phyloP scores from a whole-genome alignment of 495 filamentous ascomycete species.

The Penicillium egyptiacum region DNA sequence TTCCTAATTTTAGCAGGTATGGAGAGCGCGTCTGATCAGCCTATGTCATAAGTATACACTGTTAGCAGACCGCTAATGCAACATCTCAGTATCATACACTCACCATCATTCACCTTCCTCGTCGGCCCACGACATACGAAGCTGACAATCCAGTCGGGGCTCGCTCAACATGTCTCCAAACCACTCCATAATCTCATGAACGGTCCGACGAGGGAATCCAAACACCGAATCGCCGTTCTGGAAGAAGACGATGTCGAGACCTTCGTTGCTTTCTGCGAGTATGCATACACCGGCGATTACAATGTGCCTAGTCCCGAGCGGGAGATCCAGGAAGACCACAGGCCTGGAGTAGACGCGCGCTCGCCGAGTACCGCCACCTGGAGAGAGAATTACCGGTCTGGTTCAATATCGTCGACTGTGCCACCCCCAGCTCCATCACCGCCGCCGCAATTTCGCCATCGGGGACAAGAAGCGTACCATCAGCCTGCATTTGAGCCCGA shows the following conservation, averaged over 20 bases:
- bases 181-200: conserved; percentile 50
- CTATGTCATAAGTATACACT: neutral
- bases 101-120: conserved; percentile 50
- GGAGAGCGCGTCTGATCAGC: conserved; percentile 8
- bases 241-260: conserved; percentile 50
- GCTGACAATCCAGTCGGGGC: conserved; percentile 47
- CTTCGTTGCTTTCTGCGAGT: conserved; percentile 50
- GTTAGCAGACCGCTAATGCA: neutral
- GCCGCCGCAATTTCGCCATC: conserved; percentile 22
- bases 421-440: conserved; percentile 27
- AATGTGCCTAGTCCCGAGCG: conserved; percentile 28
- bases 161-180: conserved; percentile 48
- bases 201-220: conserved; percentile 46
- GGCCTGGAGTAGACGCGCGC: conserved; percentile 15
- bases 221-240: conserved; percentile 41
- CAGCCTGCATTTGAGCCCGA: neutral
- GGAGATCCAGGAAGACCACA: conserved; percentile 12
- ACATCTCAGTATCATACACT: conserved; percentile 42
- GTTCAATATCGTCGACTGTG: conserved; percentile 26
- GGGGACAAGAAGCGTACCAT: neutral
- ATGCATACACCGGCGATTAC: conserved; percentile 53
- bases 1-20: conserved; percentile 38
- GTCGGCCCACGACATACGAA: conserved; percentile 47
- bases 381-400: conserved; percentile 24
- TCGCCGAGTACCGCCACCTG: conserved; percentile 15